These are phyloP conservation scores for Acanthamoeba royreba DNA, from an alignment of 208 protist species.

Conservation along the genomic window DNA sequence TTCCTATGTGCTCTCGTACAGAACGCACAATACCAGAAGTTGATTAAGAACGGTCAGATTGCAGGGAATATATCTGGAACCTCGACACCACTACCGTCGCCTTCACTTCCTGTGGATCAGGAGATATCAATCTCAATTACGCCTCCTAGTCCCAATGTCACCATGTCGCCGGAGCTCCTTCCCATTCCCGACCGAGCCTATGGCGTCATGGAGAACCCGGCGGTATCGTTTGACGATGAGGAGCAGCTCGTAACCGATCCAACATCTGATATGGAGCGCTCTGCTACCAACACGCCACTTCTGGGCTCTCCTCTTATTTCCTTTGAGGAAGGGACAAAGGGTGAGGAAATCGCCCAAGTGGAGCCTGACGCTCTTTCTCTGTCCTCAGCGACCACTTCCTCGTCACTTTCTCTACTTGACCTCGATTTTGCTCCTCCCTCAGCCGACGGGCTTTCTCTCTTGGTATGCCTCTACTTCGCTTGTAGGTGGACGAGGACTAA, in stretches of 20 bases:
- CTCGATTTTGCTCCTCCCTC: not conserved
- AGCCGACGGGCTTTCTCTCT: not conserved
- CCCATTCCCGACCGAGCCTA: not conserved
- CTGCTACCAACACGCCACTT: not conserved
- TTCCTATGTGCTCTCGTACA: not conserved
- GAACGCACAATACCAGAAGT: not conserved
- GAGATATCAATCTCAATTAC: not conserved
- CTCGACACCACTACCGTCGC: not conserved
- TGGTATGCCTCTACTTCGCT: not conserved
- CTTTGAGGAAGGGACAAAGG: not conserved
- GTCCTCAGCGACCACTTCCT: not conserved
- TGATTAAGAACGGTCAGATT: not conserved
- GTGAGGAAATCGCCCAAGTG: not conserved
- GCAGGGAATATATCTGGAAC: no score
- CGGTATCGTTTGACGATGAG: not conserved
- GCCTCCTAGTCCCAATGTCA: not conserved
- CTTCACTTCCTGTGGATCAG: not conserved
- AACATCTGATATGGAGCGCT: not conserved
- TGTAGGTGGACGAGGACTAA: no score
- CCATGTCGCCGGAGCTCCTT: not conserved
- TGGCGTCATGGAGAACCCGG: not conserved
- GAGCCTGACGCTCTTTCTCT: not conserved
- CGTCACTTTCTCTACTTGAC: not conserved
- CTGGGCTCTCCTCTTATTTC: not conserved
- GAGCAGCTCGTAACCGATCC: not conserved